Conservation (phyloP, 305 asterid genomes). For the Ajuga reptans region DNA sequence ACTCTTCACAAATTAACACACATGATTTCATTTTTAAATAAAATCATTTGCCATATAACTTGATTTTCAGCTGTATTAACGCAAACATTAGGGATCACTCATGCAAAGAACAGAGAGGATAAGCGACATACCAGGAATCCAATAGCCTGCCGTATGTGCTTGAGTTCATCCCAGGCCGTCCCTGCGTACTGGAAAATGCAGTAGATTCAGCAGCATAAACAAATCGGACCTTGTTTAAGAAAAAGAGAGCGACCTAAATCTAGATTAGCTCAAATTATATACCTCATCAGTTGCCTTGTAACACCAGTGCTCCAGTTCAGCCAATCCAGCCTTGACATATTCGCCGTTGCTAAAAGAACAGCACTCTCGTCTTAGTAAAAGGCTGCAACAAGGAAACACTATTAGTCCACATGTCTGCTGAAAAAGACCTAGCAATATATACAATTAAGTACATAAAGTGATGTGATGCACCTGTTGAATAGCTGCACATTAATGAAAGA, state of each 20-base stretch:
- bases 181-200: conserved; percentile 73
- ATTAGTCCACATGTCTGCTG: conserved; percentile 11
- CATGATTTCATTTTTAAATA: not conserved
- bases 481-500: conserved; percentile 93
- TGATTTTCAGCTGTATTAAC: not conserved
- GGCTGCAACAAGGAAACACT: conserved; percentile 41
- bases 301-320: conserved; percentile 96
- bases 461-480: conserved; percentile 67
- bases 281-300: conserved; percentile 94
- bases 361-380: conserved; percentile 90
- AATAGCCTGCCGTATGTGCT: conserved; percentile 91
- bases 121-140: conserved; percentile 74
- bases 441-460: conserved; percentile 1
- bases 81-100: not conserved
- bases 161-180: conserved; percentile 95
- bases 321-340: conserved; percentile 92
- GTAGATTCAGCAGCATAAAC: conserved; percentile 16
- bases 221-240: too few relatives aligned
- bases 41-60: not conserved
- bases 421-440: conserved; percentile 11
- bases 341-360: conserved; percentile 98
- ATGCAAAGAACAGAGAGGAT: conserved; percentile 19
- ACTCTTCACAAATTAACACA: not conserved
- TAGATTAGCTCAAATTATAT: conserved; percentile 10
- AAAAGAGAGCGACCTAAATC: not conserved